Percentiles rank a stretch among this genome's conserved stretches.
Evolutionary conservation across 1,284 basidiomycete species (phyloP).

Genomic region (Boletus mariae): DNA sequence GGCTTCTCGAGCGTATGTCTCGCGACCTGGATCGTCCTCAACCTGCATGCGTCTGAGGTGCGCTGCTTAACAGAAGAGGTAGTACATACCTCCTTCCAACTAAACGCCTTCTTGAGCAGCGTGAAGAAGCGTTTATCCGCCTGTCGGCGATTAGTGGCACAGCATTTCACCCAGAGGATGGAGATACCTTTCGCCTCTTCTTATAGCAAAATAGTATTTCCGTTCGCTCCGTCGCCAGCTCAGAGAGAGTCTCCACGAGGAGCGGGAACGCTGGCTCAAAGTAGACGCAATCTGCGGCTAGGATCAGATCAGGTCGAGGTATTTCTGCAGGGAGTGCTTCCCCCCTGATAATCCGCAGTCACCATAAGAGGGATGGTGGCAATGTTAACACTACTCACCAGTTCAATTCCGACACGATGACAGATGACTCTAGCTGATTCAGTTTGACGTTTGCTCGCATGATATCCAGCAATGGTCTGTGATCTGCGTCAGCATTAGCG

Average conservation of each 20-base stretch:
- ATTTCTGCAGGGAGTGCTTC: constrained; percentile 43
- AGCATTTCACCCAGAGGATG: background rate
- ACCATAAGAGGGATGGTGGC: background rate
- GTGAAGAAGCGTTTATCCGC: constrained; percentile 90
- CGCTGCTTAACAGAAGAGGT: background rate
- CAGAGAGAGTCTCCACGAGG: constrained; percentile 75
- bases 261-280: constrained; percentile 93
- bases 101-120: constrained; percentile 78
- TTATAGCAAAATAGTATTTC: constrained; percentile 91
- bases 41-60: constrained; percentile 36
- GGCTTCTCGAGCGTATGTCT: constrained; percentile 51
- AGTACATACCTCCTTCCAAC: constrained; percentile 61
- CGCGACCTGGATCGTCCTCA: constrained; percentile 47
- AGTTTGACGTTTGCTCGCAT: constrained; percentile 69
- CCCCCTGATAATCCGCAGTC: constrained; percentile 46
- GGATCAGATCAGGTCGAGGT: constrained; percentile 58
- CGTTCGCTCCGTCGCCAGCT: constrained; percentile 54
- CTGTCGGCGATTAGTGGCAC: constrained; percentile 37
- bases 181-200: constrained; percentile 79
- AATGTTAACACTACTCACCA: constrained; percentile 50
- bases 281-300: constrained; percentile 93
- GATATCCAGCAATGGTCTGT: constrained; percentile 68
- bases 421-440: constrained; percentile 53
- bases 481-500: constrained; percentile 17
- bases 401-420: constrained; percentile 69